Evolutionary conservation across 2,329 filamentous ascomycete genomes (phyloP).

Genomic region (Fusarium begoniae): DNA sequence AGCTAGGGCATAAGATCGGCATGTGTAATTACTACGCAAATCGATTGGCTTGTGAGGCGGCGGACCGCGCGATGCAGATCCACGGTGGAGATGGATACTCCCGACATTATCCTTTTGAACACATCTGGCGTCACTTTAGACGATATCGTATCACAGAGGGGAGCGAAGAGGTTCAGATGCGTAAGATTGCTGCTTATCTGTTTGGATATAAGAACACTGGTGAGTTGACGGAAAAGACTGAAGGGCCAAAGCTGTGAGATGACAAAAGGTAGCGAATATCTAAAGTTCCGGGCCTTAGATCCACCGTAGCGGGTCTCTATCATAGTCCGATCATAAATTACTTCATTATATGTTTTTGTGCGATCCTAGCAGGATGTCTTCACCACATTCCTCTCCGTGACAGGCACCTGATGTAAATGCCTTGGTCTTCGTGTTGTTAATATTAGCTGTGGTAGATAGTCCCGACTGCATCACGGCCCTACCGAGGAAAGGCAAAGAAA

Average conservation of each 20-base stretch:
- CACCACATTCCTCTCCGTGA: neutral
- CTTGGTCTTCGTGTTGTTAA: too few relatives aligned
- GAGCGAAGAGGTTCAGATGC: neutral
- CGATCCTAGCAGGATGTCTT: neutral
- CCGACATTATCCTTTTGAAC: neutral
- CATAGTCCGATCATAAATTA: neutral
- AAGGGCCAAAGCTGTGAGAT: neutral
- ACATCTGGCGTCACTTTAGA: neutral
- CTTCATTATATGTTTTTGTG: too few relatives aligned
- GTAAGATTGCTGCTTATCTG: neutral
- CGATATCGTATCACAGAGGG: neutral
- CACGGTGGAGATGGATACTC: neutral
- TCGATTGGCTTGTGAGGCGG: neutral
- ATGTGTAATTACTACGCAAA: neutral
- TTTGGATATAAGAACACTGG: neutral
- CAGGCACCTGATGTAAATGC: too few relatives aligned
- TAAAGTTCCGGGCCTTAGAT: neutral
- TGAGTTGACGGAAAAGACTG: neutral
- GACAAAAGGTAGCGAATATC: neutral
- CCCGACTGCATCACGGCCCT: too few relatives aligned
- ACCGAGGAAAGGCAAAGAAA: too few relatives aligned
- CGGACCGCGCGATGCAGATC: neutral
- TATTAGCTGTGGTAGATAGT: too few relatives aligned
- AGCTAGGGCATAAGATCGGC: neutral
- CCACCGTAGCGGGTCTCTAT: rapidly evolving